Evolutionary conservation across 345 rosid genomes (phyloP).

Genomic region (Chamaenerion angustifolium): DNA sequence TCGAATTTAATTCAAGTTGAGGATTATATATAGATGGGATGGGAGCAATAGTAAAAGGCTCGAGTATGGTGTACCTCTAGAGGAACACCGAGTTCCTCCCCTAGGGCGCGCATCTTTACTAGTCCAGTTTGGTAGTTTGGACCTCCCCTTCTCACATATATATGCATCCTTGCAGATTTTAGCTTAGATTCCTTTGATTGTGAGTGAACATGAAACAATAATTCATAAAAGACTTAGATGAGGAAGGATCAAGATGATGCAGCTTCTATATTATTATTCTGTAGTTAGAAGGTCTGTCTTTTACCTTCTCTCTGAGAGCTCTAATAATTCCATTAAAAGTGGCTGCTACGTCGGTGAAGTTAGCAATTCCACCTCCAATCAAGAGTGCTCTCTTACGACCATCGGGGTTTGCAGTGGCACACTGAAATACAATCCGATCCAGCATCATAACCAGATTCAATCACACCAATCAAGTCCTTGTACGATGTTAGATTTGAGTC

Average conservation of each 20-base stretch:
- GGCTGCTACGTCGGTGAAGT: constrained; percentile 92
- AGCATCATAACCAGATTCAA: background rate
- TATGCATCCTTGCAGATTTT: constrained; percentile 87
- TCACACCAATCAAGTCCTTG: background rate
- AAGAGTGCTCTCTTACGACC: constrained; percentile 89
- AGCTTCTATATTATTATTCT: too few relatives aligned
- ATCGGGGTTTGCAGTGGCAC: constrained; percentile 85
- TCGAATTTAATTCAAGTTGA: background rate
- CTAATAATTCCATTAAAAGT: constrained; percentile 88
- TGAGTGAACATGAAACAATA: background rate
- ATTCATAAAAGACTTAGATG: background rate
- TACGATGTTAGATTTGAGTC: background rate
- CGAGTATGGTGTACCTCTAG: too few relatives aligned
- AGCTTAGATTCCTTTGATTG: constrained; percentile 54
- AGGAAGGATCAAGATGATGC: too few relatives aligned
- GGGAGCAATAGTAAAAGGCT: too few relatives aligned
- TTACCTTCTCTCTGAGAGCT: constrained; percentile 86
- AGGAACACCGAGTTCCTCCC: constrained; percentile 78
- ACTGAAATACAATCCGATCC: constrained; percentile 19
- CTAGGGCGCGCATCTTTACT: constrained; percentile 69
- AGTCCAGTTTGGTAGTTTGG: constrained; percentile 89
- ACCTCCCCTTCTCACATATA: constrained; percentile 92
- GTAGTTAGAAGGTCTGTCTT: too few relatives aligned
- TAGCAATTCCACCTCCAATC: constrained; percentile 96
- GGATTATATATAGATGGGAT: too few relatives aligned